Base-by-base conservation (phyloP, 495 filamentous ascomycete species). In the Aspergillus conjunctus region DNA sequence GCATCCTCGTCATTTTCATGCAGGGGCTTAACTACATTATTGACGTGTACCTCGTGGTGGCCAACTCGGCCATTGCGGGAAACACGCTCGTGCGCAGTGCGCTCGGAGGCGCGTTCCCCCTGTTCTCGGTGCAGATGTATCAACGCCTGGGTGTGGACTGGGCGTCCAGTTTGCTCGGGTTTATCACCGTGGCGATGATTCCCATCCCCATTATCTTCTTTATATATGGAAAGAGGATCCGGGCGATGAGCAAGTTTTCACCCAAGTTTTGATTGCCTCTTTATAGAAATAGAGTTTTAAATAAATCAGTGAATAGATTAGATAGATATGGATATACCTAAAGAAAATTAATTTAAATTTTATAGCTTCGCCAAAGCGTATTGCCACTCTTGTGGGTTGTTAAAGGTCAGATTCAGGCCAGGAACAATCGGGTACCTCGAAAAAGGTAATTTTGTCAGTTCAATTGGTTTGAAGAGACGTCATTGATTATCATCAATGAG, bases 201-300 rank as follows among this genome's bases (percentile, higher is more conserved):
- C 89, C 88, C 0, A 85, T 91, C 20, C 89, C 89, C 6, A 76
- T 88, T 52, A 63, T 89, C 31, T 92, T 93, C 70, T 91, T 78
- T 63, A 70, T 83, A n/a, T 91, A 83, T 62, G 89, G 89, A 4
- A 81, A 78, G 66, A 80, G 75, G 72, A 86, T 92, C 44, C 73
- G 88, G 45, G 70, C 68, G 37, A 72, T 77, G 76, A 83, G 79
- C 62, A 77, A 71, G 51, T 80, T 78, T 59, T 71, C 69, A 14
- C 78, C 78, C 10, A 75, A 78, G 69, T 72, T 78, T n/a, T 77
- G 65, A 22, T 49, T 14, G 6, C 14, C 4, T 21, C 44, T 32
- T 22, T 55, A 20, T n/a, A 31, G 18, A 10, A 18, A 37, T 43
- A 2, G 26, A 26, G 26, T 26, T 26, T 26, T n/a, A n/a, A n/a